Evolutionary conservation across 1,284 basidiomycete genomes (phyloP).

Genomic region (Xerocomus nothofagi): DNA sequence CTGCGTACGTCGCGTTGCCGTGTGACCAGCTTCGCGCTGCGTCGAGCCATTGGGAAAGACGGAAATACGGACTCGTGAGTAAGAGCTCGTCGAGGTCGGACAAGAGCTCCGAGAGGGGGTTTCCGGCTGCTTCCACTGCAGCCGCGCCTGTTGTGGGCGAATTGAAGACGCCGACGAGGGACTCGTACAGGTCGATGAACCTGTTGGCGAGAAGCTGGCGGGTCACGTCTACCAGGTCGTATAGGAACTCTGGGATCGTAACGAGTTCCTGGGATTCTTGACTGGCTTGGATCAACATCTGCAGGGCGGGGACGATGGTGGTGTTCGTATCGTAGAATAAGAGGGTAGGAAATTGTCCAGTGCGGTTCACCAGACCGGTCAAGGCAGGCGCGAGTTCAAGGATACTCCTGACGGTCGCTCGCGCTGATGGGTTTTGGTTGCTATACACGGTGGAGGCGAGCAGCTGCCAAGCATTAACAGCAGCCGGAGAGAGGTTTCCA

Average conservation of each 20-base stretch:
- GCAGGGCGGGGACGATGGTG: conserved; percentile 39
- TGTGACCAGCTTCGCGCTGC: conserved; percentile 37
- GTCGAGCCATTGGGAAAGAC: conserved; percentile 40
- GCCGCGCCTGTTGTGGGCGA: conserved; percentile 18
- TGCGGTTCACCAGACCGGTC: conserved; percentile 37
- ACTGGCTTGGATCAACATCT: conserved; percentile 35
- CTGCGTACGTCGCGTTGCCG: conserved; percentile 34
- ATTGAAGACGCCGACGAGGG: conserved; percentile 35
- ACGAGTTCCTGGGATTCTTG: conserved; percentile 22
- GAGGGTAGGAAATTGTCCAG: conserved; percentile 36
- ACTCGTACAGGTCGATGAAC: conserved; percentile 38
- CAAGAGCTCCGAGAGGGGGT: conserved; percentile 35
- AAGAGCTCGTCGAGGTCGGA: conserved; percentile 40
- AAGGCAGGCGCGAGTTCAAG: conserved; percentile 38
- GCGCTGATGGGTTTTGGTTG: conserved; percentile 35
- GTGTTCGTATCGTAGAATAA: conserved; percentile 42
- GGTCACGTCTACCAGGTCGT: conserved; percentile 44
- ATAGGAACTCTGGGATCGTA: conserved; percentile 37
- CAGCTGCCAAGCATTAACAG: conserved; percentile 39
- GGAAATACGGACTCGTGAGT: conserved; percentile 38
- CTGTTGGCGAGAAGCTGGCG: conserved; percentile 44
- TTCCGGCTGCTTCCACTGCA: conserved; percentile 25
- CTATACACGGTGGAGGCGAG: conserved; percentile 43
- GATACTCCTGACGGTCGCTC: conserved; percentile 44
- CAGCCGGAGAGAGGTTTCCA: conserved; percentile 26